These are phyloP conservation scores for Mortierella antarctica DNA, from an alignment of 192 early-diverging fungal genomes.

Conservation along the genomic window DNA sequence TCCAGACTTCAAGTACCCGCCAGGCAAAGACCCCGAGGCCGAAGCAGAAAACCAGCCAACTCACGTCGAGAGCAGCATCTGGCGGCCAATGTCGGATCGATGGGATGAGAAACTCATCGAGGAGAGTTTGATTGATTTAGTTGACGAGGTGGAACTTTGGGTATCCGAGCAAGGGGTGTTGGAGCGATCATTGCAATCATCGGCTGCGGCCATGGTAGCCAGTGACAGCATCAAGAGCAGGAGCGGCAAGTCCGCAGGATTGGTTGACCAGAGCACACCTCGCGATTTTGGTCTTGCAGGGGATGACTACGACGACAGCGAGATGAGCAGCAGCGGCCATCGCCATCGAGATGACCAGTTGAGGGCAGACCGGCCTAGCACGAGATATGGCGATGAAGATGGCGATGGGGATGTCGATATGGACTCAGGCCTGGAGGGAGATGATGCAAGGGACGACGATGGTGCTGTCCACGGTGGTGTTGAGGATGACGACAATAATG, in stretches of 20 bases:
- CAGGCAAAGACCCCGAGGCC: constrained; percentile 51
- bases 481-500: constrained; percentile 4
- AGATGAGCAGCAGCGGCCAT: constrained; percentile 23
- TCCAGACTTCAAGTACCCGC: constrained; percentile 69
- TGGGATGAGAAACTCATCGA: constrained; percentile 68
- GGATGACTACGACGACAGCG: constrained; percentile 30
- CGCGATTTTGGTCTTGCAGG: background rate
- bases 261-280: background rate
- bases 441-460: constrained; percentile 11
- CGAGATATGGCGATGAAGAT: background rate
- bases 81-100: constrained; percentile 68
- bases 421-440: constrained; percentile 23
- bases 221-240: background rate
- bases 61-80: constrained; percentile 25
- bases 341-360: constrained; percentile 1
- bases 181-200: constrained; percentile 6
- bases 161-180: constrained; percentile 36
- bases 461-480: background rate
- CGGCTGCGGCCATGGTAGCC: background rate
- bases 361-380: constrained; percentile 1
- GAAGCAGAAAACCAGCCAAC: constrained; percentile 29
- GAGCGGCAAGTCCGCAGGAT: background rate
- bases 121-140: constrained; percentile 68
- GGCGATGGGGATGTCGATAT: constrained; percentile 37
- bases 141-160: constrained; percentile 70